Evolutionary conservation across 2,329 filamentous ascomycete genomes (phyloP).

Genomic region (Colletotrichum eremochloae): DNA sequence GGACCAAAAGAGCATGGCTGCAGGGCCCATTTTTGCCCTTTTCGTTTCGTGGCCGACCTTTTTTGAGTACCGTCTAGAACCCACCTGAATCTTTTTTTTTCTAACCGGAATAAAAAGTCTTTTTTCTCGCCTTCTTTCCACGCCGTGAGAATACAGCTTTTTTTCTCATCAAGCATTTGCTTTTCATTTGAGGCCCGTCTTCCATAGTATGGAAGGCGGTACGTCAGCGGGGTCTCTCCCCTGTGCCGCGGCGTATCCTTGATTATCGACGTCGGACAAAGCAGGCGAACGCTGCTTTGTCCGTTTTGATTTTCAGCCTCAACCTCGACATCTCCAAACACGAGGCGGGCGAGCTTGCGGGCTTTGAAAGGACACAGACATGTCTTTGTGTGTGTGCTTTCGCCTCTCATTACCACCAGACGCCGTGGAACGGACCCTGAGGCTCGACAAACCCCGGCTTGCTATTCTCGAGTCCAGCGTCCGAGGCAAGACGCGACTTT

Average conservation of each 20-base stretch:
- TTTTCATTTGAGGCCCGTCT: no score
- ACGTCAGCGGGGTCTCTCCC: background rate
- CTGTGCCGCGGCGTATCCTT: background rate
- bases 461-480: background rate
- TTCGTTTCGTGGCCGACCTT: constrained; percentile 33
- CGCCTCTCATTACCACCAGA: background rate
- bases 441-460: background rate
- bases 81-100: background rate
- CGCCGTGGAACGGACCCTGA: background rate
- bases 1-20: background rate
- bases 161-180: background rate
- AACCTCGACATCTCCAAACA: background rate
- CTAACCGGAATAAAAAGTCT: no score
- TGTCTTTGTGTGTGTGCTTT: background rate
- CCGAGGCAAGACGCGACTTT: background rate
- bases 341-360: background rate
- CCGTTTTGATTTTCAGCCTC: background rate
- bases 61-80: background rate
- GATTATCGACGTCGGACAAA: background rate
- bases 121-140: background rate
- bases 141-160: no score
- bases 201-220: background rate
- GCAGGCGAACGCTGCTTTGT: background rate
- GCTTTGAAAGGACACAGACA: background rate
- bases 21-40: constrained; percentile 1